Evolutionary conservation across 1,284 basidiomycete genomes (phyloP), one percentile per base, ranked within the genome.

Genomic region (Sparassis latifolia): DNA sequence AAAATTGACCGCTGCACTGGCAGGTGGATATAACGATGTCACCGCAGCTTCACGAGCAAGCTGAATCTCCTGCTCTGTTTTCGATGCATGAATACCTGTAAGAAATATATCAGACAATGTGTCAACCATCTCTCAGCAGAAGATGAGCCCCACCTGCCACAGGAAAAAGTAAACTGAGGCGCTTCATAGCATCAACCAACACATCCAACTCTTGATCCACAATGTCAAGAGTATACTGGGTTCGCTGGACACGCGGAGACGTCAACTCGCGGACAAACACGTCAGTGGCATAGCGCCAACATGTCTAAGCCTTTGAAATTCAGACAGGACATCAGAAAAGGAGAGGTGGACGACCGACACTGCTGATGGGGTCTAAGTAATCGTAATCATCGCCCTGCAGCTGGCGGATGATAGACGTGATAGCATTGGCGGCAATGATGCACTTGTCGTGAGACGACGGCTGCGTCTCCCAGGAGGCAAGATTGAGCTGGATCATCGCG

Each of bases 331-430:
- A 29, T 29, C 41, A 42, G 9, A 42, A n/a, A 20, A 37, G 10
- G 40, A 28, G 28, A 42, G 40, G 6, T 9, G 27, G 20, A 28
- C 10, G 20, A 42, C 9, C 40, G 10, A 79, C 78, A 38, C 71
- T 70, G 29, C 77, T 65, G 45, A 77, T 71, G 10, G 78, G 78
- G 63, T 80, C 77, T 32, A 82, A 60, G 52, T 69, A 73, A 48
- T 70, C 67, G 60, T 76, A 82, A 55, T 81, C 79, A 12, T 62
- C 68, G 27, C 76, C 75, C 48, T 61, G 63, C 12, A 82, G 67
- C 44, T 75, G 68, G 29, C 72, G 69, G 30, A 81, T 68, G 27
- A 79, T 66, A 33, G 68, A 61, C 32, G 73, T 67, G 9, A 78
- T 66, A 3, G 72, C 64, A 51, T 70, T 71, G 3, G 74, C 77